Evolutionary conservation across 352 stramenopile species (phyloP).

Genomic region (Plasmopara muralis): DNA sequence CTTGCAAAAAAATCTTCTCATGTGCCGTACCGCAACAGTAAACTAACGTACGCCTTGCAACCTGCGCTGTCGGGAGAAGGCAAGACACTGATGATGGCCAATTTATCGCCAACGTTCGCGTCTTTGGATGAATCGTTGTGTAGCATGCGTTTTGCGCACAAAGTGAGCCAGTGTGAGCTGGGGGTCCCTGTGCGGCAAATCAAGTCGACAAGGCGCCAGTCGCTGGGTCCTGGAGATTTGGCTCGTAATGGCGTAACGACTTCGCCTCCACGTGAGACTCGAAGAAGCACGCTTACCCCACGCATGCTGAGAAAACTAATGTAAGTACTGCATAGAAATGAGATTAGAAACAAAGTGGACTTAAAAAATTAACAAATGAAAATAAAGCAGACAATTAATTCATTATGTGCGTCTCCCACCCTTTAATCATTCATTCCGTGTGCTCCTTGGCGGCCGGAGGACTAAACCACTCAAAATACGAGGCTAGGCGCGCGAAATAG

Average conservation of each 20-base stretch:
- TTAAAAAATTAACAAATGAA: slow-evolving; percentile 3
- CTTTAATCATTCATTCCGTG: slow-evolving; percentile 9
- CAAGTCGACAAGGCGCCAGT: slow-evolving; percentile 41
- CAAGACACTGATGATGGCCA: slow-evolving; percentile 99
- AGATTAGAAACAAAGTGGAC: slow-evolving; percentile 1
- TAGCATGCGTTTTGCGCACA: slow-evolving; percentile 96
- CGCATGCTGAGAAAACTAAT: slow-evolving; percentile 21
- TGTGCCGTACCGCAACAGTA: slow-evolving; percentile 98
- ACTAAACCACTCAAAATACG: slow-evolving; percentile 43
- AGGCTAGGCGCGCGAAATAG: slow-evolving; percentile 44
- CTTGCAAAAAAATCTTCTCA: slow-evolving; percentile 94
- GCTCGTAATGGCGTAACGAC: slow-evolving; percentile 17
- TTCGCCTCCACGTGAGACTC: slow-evolving; percentile 23
- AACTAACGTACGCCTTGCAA: slow-evolving; percentile 98
- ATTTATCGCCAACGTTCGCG: slow-evolving; percentile 93
- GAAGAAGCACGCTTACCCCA: slow-evolving; percentile 36
- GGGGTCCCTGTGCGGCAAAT: slow-evolving; percentile 90
- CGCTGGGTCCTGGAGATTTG: slow-evolving; percentile 21
- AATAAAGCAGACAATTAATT: background rate
- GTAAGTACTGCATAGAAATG: slow-evolving; percentile 8
- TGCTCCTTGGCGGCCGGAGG: slow-evolving; percentile 25
- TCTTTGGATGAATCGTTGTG: slow-evolving; percentile 97
- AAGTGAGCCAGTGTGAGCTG: slow-evolving; percentile 97
- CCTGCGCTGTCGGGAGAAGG: slow-evolving; percentile 97
- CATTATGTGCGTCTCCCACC: background rate